Percentiles rank a stretch among this genome's conserved stretches.
phyloP scores from a whole-genome alignment of 345 rosid species.

The Salix suchowensis region DNA sequence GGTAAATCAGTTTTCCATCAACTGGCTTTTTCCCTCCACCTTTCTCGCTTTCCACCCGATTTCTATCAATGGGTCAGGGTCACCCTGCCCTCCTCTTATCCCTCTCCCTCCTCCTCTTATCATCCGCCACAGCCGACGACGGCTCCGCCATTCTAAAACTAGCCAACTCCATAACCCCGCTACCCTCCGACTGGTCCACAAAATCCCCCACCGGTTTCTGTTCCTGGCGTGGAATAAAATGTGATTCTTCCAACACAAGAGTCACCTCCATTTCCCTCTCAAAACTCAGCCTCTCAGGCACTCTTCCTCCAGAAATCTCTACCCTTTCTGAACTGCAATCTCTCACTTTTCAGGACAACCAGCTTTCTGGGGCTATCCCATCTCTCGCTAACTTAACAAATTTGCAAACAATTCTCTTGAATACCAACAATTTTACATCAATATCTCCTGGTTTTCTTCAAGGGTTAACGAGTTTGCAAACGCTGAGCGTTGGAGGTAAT shows the following conservation, averaged over 20 bases:
- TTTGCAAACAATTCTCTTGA: slow-evolving; percentile 43
- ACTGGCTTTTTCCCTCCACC: neutral
- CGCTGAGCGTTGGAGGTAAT: slow-evolving; percentile 46
- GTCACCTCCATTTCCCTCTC: slow-evolving; percentile 48
- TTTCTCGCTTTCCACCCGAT: neutral
- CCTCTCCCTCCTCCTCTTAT: slow-evolving; percentile 19
- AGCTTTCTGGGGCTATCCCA: slow-evolving; percentile 58
- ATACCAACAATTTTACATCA: slow-evolving; percentile 54
- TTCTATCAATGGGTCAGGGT: neutral
- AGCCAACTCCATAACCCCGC: slow-evolving; percentile 35
- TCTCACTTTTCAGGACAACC: slow-evolving; percentile 49
- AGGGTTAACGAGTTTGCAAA: slow-evolving; percentile 53
- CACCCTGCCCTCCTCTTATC: neutral
- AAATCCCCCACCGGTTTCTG: slow-evolving; percentile 40
- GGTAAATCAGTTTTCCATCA: neutral
- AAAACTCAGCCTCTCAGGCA: slow-evolving; percentile 40
- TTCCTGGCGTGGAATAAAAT: slow-evolving; percentile 51
- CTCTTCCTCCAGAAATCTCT: slow-evolving; percentile 46
- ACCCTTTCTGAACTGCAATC: slow-evolving; percentile 47
- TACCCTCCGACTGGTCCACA: slow-evolving; percentile 64
- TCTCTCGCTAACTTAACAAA: slow-evolving; percentile 47
- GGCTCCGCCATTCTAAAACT: slow-evolving; percentile 43
- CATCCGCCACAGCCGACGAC: slow-evolving; percentile 43
- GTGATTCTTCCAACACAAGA: slow-evolving; percentile 36
- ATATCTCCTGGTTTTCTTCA: slow-evolving; percentile 49